Evolutionary conservation across 106 monocot species (phyloP), one percentile per base, ranked within the genome.

Genomic region (Dendrobium huoshanense): DNA sequence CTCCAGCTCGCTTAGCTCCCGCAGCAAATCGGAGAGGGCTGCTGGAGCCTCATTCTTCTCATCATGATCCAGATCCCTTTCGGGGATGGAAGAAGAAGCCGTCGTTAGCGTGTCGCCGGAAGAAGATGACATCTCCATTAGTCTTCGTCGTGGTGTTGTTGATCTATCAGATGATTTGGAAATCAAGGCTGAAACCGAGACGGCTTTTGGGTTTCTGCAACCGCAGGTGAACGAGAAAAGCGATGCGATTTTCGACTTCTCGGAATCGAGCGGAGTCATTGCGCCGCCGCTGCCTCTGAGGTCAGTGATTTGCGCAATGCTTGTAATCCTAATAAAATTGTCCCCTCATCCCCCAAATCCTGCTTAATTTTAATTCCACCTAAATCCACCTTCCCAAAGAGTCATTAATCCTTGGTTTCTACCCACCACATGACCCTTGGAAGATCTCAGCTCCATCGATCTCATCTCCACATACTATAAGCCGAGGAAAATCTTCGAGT

Each of bases 1-100:
- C 84, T 91, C 90, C 55, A 89, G 91, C 77, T 91, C 89, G 78
- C 47, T 81, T 22, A 91, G 91, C 84, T 93, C 82, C 33, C 87
- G 88, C 5, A 93, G 88, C n/a, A 93, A 87, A 41, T 78, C 88
- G 67, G 90, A 85, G 85, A 88, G 85, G 83, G 82, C 85, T 41
- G 84, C 75, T 9, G 82, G 20, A 75, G 48, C 64, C 47, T 4
- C 17, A 31, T 43, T 49, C 24, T 9, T 43, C 5, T 54, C 79
- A 42, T 79, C 84, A 5, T 67, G 79, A 27, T 45, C 56, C 40
- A 9, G 18, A 10, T 79, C 77, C 4, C 17, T 55, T 55, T 76
- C 79, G 4, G 7, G 70, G 4, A 22, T 82, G 37, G 83, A 77
- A 18, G 76, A 65, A 64, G 85, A 83, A 67, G 77, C 29, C 48